Evolutionary conservation across 2,329 filamentous ascomycete species (phyloP), one percentile per base, ranked within the genome.

Genomic region (Fusarium subglutinans): DNA sequence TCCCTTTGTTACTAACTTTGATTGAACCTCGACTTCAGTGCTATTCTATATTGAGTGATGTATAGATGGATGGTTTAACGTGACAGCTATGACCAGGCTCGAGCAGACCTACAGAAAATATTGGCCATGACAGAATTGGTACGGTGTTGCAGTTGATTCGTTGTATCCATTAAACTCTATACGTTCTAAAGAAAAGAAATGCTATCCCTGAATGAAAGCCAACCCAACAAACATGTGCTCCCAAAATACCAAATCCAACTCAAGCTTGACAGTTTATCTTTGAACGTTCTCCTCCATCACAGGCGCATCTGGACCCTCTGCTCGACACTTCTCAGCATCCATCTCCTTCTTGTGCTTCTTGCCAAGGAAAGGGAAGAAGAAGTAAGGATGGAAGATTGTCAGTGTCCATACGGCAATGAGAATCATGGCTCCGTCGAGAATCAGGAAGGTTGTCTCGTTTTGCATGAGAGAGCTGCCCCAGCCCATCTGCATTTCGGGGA

Each of bases 401-500:
- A 75, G 33, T 12, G 61, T 73, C 73, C 70, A 74, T 1, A 75
- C 70, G 0, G 73, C 56, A 6, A 66, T 53, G 4, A 75, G 73
- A 4, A 75, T 74, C 73, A 75, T 75, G 4, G 62, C 63, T 10
- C 73, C 73, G 5, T 75, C 73, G 2, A 75, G 70, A 14, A 73
- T 76, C 6, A 75, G 17, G 38, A 75, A 75, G 2, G 70, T 69
- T 4, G 73, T 75, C 15, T 75, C 73, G 28, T 75, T 76, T 14
- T 75, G 73, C 73, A 75, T 75, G 6, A 75, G 73, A 5, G 24
- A 35, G 17, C 73, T 75, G 1, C 73, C 73, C 73, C 73, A 75
- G 3, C 73, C 73, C 73, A 76, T 76, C 6, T 74, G 66, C 73
- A 76, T 75, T 13, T 75, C 73, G 0, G 73, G 73, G 5, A 75